phyloP scores from a whole-genome alignment of 2,329 filamentous ascomycete species.

The Talaromyces sp. region DNA sequence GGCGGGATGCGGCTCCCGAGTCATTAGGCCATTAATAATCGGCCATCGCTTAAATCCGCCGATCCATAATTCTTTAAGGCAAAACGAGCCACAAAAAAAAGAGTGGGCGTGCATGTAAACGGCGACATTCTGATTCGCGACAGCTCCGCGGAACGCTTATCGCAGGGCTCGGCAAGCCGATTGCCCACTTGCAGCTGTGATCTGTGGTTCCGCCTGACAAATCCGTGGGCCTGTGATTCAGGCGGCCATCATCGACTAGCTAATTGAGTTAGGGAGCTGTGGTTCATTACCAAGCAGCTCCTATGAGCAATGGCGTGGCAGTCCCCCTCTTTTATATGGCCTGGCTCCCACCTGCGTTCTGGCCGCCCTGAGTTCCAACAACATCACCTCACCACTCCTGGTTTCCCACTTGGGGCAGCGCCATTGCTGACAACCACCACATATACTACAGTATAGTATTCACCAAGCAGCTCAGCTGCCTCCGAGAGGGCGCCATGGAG shows the following conservation, averaged over 20 bases:
- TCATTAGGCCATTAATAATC: not conserved
- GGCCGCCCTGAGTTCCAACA: not conserved
- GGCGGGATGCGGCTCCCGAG: not conserved
- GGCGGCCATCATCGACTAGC: not conserved
- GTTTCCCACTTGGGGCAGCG: not conserved
- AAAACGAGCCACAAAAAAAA: not conserved
- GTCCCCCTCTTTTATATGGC: not conserved
- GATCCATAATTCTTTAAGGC: too few species aligned
- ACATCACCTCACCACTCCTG: not conserved
- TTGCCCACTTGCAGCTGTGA: not conserved
- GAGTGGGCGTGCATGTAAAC: not conserved
- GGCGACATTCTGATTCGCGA: not conserved
- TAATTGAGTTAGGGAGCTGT: not conserved
- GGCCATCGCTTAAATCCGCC: too few species aligned
- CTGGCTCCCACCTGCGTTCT: not conserved
- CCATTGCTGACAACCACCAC: not conserved
- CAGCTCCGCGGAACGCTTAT: not conserved
- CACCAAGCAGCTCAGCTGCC: not conserved
- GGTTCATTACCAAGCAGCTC: not conserved
- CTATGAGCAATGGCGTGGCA: not conserved
- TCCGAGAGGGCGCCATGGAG: not conserved
- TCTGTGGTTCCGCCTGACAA: not conserved
- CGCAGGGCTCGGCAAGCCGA: not conserved
- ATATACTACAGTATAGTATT: not conserved
- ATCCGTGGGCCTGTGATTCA: not conserved